Evolutionary conservation across 305 asterid species (phyloP).

Genomic region (Fraxinus platypoda): DNA sequence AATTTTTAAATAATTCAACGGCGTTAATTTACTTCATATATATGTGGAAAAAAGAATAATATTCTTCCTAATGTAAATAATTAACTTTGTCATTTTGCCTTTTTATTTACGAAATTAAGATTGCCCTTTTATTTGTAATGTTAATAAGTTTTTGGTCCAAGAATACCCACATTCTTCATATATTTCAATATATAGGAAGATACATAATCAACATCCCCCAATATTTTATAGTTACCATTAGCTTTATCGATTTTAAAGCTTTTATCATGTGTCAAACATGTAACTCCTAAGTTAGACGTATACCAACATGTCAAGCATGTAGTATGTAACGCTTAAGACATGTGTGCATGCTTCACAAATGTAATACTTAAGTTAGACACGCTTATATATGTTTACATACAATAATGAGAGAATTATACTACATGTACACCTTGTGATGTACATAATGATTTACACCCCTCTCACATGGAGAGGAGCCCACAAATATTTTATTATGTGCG

Average conservation of each 20-base stretch:
- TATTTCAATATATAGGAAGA: neutral
- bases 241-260: neutral
- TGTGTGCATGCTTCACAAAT: neutral
- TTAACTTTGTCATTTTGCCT: neutral
- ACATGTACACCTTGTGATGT: no score
- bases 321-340: no score
- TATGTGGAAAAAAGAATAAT: neutral
- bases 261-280: neutral
- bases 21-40: no score
- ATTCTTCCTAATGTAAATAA: no score
- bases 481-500: no score
- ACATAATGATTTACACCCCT: no score
- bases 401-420: no score
- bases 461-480: no score
- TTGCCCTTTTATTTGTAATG: neutral
- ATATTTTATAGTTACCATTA: neutral
- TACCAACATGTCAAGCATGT: neutral
- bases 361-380: neutral
- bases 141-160: neutral
- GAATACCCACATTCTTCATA: neutral
- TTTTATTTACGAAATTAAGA: neutral
- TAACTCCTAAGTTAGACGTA: no score
- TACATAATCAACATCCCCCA: neutral
- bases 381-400: neutral
- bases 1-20: no score